Evolutionary conservation across 1,139 yeast species (phyloP), one percentile per base, ranked within the genome.

Genomic region (Geotrichum klebahnii): DNA sequence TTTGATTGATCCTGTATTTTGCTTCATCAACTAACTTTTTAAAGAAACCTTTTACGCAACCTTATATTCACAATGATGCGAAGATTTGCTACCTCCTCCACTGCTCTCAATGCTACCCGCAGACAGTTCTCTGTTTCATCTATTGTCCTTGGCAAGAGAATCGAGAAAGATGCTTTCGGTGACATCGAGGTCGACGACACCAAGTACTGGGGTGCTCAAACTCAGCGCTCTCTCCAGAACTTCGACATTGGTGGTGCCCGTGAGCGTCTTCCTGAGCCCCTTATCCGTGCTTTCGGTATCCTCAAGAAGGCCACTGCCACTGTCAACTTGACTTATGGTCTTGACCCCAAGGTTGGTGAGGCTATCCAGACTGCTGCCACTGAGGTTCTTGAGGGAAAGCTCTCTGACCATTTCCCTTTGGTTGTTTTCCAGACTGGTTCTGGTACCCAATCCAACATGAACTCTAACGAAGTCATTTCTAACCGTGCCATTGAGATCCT

Each of bases 371-470:
- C 82, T 67, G 98, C 98, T 51, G 97, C 98, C 52, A 83, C 88
- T 61, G 98, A 92, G 71, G 97, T 92, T 44, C 77, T 86, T 50
- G 87, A 83, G 61, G 98, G 98, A 60, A 86, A 89, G 70, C 79
- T 92, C 67, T 79, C 82, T 58, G 96, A 84, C 60, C 96, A 94
- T 69, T 92, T 92, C 82, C 98, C 98, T 53, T 78, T 92, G 69
- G 98, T 92, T 56, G 97, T 92, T 45, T 92, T 87, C 82, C 98
- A 92, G 76, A 92, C 98, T 54, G 98, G 98, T 53, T 87, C 96
- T 17, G 98, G 98, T 68, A 92, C 98, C 55, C 98, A 92, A 74
- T 84, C 95, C 59, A 92, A 92, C 77, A 92, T 92, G 98, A 90
- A 92, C 71, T 96, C 97, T 65, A 92, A 92, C 69, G 98, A 92